Base-by-base conservation (phyloP, 2,329 filamentous ascomycete species). In the Taxawa tesnikishii region DNA sequence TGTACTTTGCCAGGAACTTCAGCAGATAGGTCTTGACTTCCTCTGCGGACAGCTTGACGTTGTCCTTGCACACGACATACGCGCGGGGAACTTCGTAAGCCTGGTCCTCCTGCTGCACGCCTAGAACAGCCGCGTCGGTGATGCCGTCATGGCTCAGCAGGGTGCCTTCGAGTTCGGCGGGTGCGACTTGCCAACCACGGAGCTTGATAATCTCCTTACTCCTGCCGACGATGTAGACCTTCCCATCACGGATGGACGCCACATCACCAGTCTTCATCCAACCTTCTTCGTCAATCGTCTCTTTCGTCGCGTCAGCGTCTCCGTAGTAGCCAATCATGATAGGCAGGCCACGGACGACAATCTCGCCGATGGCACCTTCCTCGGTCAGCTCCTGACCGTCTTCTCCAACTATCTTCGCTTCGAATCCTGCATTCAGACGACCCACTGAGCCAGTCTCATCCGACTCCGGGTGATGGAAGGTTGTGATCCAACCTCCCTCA, bases 401-500 rank as follows among this genome's bases (percentile, higher is more conserved):
- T 6, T 41, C 42, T 6, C 53, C 50, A 5, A 59, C 29, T 17
- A 42, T 31, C 48, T 51, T 53, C 2, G 41, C 43, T 23, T 59
- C 47, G 15, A 46, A 45, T 15, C 60, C 62, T 1, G 60, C 47
- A 8, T 67, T 36, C 6, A 58, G 45, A 3, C 56, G 48, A 4
- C 68, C 68, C 6, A 72, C 61, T 26, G 65, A 67, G 14, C 57
- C 64, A 4, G 58, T 56, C 11, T 49, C 43, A 28, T 65, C 62
- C 10, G 50, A 46, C 31, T 62, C 50, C 2, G 42, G 41, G 32
- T 51, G 55, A 33, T 60, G 57, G 44, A 63, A 59, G 3, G 48
- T 54, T 41, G 55, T 42, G 50, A 57, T 34, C 68, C 68, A 42
- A 48, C 56, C 47, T 2, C 47, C 46, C 38, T 73, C 69, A 0